phyloP scores from a whole-genome alignment of 2,329 filamentous ascomycete species.

The Phialophora verrucosa region DNA sequence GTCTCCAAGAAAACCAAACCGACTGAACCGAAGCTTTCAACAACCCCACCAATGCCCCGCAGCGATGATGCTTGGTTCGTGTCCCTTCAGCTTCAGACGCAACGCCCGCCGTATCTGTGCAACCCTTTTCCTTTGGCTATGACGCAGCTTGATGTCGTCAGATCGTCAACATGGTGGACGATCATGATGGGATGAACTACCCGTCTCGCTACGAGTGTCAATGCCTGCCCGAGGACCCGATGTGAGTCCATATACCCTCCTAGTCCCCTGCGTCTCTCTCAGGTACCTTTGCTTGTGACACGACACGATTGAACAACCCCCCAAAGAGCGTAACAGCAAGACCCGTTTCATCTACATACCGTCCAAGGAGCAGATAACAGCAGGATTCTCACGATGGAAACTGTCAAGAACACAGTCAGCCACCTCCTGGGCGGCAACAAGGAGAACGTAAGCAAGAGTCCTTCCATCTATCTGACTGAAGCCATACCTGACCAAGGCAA shows the following conservation, averaged over 20 bases:
- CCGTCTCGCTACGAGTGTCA: background rate
- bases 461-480: background rate
- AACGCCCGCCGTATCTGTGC: background rate
- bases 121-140: conserved; percentile 6
- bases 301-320: background rate
- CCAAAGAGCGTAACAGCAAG: background rate
- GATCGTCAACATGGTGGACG: conserved; percentile 4
- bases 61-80: conserved; percentile 17
- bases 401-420: conserved; percentile 28
- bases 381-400: conserved; percentile 24
- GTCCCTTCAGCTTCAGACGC: background rate
- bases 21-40: background rate
- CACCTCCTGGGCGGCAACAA: conserved; percentile 24
- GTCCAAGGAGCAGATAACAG: background rate
- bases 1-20: background rate
- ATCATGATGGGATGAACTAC: background rate
- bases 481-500: background rate
- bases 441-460: conserved; percentile 13
- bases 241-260: background rate
- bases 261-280: background rate
- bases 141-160: conserved; percentile 19
- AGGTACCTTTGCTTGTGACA: background rate
- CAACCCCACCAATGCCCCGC: conserved; percentile 9
- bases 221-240: background rate
- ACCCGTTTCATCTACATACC: background rate